Conservation (phyloP, 352 stramenopile species). For the Hyaloperonospora brassicae region DNA sequence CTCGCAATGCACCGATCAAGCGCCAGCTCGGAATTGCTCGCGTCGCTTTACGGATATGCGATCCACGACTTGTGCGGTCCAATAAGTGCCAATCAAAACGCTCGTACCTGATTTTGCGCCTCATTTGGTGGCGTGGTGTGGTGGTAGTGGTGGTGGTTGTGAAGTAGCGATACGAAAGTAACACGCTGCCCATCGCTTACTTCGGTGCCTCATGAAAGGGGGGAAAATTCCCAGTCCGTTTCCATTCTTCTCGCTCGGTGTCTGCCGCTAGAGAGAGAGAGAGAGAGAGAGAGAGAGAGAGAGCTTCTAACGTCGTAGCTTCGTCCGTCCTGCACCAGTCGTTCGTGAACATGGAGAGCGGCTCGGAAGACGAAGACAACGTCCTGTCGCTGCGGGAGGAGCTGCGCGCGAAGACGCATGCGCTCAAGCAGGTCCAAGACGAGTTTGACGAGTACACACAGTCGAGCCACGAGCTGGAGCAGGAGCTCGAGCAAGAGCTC, state of each 20-base stretch:
- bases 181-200: too few relatives aligned
- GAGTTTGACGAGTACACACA: constrained; percentile 79
- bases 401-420: constrained; percentile 45
- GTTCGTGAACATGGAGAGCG: constrained; percentile 21
- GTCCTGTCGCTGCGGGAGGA: constrained; percentile 35
- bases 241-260: too few relatives aligned
- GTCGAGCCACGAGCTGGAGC: constrained; percentile 73
- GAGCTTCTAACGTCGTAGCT: too few relatives aligned
- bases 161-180: constrained; percentile 3
- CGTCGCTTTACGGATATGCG: constrained; percentile 3
- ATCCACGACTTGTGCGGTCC: too few relatives aligned
- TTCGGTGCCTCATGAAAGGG: too few relatives aligned
- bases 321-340: too few relatives aligned
- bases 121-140: neutral
- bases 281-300: too few relatives aligned
- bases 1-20: constrained; percentile 2
- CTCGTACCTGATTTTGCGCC: constrained; percentile 4
- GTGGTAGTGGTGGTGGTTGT: neutral
- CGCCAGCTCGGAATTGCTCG: neutral
- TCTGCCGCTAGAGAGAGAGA: too few relatives aligned
- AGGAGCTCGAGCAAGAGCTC: constrained; percentile 70
- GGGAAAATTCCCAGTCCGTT: too few relatives aligned
- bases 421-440: constrained; percentile 61
- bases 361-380: constrained; percentile 27
- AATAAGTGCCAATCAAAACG: constrained; percentile 8